Evolutionary conservation across 176 grass and related monocot species (phyloP), one percentile per base, ranked within the genome.

Genomic region (Cenchrus purpureus): DNA sequence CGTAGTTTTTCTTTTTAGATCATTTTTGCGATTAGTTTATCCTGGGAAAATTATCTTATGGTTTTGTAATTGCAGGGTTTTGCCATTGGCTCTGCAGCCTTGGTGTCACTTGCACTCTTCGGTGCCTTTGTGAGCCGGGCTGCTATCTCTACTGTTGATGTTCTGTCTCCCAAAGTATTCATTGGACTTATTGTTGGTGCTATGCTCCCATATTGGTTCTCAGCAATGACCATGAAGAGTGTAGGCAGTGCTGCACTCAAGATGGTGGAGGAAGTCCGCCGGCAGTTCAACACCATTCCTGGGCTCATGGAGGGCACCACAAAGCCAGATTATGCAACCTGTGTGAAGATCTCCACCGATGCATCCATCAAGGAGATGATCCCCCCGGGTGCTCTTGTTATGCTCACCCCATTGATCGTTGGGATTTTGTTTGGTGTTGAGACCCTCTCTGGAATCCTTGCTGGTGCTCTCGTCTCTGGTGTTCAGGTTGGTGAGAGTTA

Each of bases 151-250:
- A 89, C 89, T 0, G 94, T 96, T 45, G 94, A 96, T 81, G 94
- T 96, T 60, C 85, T 96, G 48, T 93, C 94, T 17, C 93, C 93
- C 53, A 95, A 95, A 86, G 93, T 95, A 17, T 95, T 95, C 88
- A 95, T 95, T 45, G 93, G 93, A 16, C 78, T 92, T 58, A 79
- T 95, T 6, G 93, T 95, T 19, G 93, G 93, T 66, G 93, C 93
- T 37, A 95, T 95, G 93, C 93, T 95, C 48, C 93, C 90, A 16
- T 95, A 95, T 70, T 95, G 93, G 93, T 95, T 95, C 83, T 95
- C 93, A 3, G 93, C 93, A 75, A 95, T 95, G 93, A 95, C 93
- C 54, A 95, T 95, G 93, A 95, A 95, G 72, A 95, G 93, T 84
- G 93, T 92, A 31, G 93, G 90, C 29, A 92, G 90, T 79, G 93